Conservation (phyloP, 176 grass and related monocot species). For the Bolboschoenus planiculmis region DNA sequence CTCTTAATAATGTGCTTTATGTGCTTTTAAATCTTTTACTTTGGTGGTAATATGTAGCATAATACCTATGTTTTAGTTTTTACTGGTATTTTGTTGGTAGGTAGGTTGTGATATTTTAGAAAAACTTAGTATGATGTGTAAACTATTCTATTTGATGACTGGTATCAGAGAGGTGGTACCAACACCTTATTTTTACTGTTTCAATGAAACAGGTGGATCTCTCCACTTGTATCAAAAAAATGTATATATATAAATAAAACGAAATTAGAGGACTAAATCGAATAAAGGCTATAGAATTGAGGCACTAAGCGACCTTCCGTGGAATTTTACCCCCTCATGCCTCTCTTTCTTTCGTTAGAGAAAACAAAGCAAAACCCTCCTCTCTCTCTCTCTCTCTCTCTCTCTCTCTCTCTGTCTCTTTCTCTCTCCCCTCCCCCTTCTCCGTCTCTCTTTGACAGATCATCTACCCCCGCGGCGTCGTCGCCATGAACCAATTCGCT, state of each 20-base stretch:
- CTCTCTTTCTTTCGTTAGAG: not conserved
- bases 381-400: not conserved
- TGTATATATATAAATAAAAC: not conserved
- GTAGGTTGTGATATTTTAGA: too few relatives aligned
- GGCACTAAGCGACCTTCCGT: not conserved
- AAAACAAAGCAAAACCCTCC: not conserved
- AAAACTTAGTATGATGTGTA: too few relatives aligned
- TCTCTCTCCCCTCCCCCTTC: not conserved
- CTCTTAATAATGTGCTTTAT: too few relatives aligned
- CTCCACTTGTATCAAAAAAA: too few relatives aligned
- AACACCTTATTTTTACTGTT: too few relatives aligned
- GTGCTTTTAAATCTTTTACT: too few relatives aligned
- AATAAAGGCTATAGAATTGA: not conserved
- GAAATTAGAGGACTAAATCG: not conserved
- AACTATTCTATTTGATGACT: too few relatives aligned
- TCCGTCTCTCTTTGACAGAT: not conserved
- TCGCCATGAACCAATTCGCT: slow-evolving; percentile 56
- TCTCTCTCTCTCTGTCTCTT: not conserved
- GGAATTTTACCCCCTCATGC: not conserved
- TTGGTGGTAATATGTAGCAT: too few relatives aligned
- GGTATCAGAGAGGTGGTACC: too few relatives aligned
- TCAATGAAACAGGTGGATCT: too few relatives aligned
- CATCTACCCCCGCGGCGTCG: not conserved
- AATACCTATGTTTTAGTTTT: too few relatives aligned
- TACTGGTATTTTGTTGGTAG: too few relatives aligned